phyloP scores from a whole-genome alignment of 768 basidiomycete genomes.

The Lactifluus pinguis region DNA sequence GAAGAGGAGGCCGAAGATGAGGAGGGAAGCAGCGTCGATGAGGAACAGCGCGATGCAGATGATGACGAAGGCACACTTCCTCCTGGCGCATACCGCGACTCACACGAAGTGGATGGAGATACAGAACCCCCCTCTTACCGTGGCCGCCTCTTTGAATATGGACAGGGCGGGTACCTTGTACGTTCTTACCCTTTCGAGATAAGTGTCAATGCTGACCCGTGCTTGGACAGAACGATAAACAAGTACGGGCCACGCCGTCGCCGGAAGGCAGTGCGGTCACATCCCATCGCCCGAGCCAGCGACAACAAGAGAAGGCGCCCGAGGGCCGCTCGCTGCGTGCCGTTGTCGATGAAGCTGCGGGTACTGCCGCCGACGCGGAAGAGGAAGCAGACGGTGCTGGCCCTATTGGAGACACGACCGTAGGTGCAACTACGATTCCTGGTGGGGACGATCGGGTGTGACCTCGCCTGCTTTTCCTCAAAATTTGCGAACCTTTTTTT shows the following conservation, averaged over 20 bases:
- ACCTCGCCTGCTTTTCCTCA: background rate
- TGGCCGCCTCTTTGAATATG: constrained; percentile 34
- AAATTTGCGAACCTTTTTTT: background rate
- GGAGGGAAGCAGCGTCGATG: constrained; percentile 53
- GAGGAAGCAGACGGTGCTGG: constrained; percentile 20
- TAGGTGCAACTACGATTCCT: background rate
- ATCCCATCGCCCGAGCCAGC: constrained; percentile 41
- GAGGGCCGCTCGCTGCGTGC: constrained; percentile 40
- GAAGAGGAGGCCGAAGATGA: constrained; percentile 56
- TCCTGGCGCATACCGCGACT: constrained; percentile 30
- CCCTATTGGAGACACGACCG: constrained; percentile 9
- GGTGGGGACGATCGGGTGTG: background rate
- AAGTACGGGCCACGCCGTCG: constrained; percentile 14
- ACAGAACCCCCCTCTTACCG: constrained; percentile 56
- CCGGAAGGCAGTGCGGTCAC: constrained; percentile 26
- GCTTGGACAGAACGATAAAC: constrained; percentile 31
- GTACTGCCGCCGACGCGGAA: background rate
- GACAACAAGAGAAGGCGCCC: constrained; percentile 68
- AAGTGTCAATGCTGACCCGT: background rate
- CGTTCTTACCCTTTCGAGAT: constrained; percentile 22
- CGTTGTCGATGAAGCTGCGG: constrained; percentile 2
- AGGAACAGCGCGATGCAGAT: constrained; percentile 39
- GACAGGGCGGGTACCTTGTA: constrained; percentile 54
- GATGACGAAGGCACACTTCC: constrained; percentile 42
- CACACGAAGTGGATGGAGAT: constrained; percentile 32